Evolutionary conservation across 129 eudicot genomes (phyloP), one percentile per base, ranked within the genome.

Genomic region (Ambrosia artemisiifolia): DNA sequence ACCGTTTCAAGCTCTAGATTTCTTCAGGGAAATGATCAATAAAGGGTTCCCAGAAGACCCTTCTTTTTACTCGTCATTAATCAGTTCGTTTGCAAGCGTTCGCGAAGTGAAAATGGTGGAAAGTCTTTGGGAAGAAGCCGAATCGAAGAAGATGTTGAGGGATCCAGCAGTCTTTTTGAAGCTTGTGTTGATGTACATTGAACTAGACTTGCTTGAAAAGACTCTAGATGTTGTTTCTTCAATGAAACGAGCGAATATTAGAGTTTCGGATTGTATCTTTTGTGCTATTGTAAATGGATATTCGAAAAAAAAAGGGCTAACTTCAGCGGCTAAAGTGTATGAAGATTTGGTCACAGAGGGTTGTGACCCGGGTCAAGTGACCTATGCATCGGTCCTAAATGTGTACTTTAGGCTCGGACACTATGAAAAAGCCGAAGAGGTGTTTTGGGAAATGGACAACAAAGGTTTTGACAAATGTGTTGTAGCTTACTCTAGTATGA

Each of bases 271-370:
- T 54, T 94, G 98, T 81, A 86, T 94, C 30, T 94, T 87, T 32
- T 94, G 98, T 19, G 95, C 96, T 12, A 94, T 94, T 40, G 88
- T 94, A 7, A 94, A 94, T 65, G 98, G 97, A 47, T 90, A 73
- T 49, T 78, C 89, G 12, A 94, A 83, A 73, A 86, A 81, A 74
- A 69, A 89, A 81, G 97, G 97, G 59, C 55, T 70, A 0, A 79
- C 9, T 66, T 75, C 76, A 0, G 93, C 97, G 0, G 76, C 65
- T 17, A 75, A 76, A 68, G 93, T 94, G 11, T 90, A 87, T 38
- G 89, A 90, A 71, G 81, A 83, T 14, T 86, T 94, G 49, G 64
- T 79, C 4, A 8, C 47, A 5, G 75, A 80, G 5, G 93, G 88
- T 2, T 79, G 80, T 54, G 88, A 84, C 42, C 88, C 98, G 4